phyloP scores from a whole-genome alignment of 371 early-diverging fungal species.

The Zopfochytrium polystomum region DNA sequence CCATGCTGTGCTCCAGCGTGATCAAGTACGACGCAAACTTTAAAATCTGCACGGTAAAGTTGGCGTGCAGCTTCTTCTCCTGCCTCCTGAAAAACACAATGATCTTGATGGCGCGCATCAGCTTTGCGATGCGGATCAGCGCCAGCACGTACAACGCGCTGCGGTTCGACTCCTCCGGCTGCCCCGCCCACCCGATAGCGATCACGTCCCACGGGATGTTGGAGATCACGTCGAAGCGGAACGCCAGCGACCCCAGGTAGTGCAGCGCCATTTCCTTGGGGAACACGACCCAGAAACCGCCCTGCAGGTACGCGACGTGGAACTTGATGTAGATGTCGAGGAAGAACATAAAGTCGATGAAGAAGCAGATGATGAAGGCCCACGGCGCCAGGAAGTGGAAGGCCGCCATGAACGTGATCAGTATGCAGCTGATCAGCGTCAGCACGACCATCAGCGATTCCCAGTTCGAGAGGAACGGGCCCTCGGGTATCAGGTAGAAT shows the following conservation, averaged over 20 bases:
- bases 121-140: constrained; percentile 39
- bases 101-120: constrained; percentile 35
- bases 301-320: constrained; percentile 46
- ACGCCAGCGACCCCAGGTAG: constrained; percentile 38
- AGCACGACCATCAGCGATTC: constrained; percentile 39
- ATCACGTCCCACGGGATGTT: constrained; percentile 46
- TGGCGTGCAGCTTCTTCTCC: constrained; percentile 45
- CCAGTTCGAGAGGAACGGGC: constrained; percentile 36
- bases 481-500: constrained; percentile 49
- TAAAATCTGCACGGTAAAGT: constrained; percentile 36
- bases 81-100: constrained; percentile 38
- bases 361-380: constrained; percentile 36
- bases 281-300: constrained; percentile 54
- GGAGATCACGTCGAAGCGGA: constrained; percentile 40
- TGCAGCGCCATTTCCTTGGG: constrained; percentile 49
- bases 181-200: constrained; percentile 33
- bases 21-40: constrained; percentile 45
- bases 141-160: constrained; percentile 31
- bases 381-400: constrained; percentile 32
- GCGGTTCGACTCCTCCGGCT: too few species aligned
- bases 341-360: constrained; percentile 44
- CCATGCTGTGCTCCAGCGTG: constrained; percentile 38
- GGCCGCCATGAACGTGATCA: constrained; percentile 45
- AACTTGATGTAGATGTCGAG: constrained; percentile 48
- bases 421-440: constrained; percentile 36